Evolutionary conservation across 192 early-diverging fungal species (phyloP).

Genomic region (Backusella liffmaniae): DNA sequence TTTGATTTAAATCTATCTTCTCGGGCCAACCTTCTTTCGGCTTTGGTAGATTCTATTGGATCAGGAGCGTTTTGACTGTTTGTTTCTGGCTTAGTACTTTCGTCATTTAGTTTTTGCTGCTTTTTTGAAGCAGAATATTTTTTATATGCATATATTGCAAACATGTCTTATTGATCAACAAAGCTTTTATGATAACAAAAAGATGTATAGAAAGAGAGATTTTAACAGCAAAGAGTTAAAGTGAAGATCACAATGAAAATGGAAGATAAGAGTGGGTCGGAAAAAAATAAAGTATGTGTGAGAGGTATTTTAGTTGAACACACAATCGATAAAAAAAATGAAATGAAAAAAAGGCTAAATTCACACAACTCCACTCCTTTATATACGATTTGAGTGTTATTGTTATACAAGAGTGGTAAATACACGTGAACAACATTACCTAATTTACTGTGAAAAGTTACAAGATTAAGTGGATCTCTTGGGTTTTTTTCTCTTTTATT

Average conservation of each 20-base stretch:
- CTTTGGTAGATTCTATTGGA: background rate
- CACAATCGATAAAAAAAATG: background rate
- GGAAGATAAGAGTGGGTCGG: background rate
- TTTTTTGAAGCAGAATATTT: background rate
- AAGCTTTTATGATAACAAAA: background rate
- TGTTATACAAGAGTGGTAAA: background rate
- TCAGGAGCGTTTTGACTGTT: background rate
- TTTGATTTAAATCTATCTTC: background rate
- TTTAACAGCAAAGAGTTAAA: background rate
- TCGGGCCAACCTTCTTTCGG: background rate
- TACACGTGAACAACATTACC: background rate
- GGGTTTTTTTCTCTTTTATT: background rate
- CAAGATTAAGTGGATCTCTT: background rate
- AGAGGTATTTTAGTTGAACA: background rate
- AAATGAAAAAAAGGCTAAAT: background rate
- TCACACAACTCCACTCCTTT: background rate
- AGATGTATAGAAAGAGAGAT: background rate
- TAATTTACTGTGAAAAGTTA: background rate
- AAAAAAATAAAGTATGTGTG: background rate
- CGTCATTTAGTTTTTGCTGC: background rate
- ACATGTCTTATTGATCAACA: background rate
- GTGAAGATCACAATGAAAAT: background rate
- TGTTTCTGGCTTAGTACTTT: background rate
- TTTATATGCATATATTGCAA: background rate
- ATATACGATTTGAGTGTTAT: background rate